A percentile compares a stretch with the other conserved stretches of the same genome.
These are phyloP conservation scores for Neofusicoccum cordaticola DNA, from an alignment of 2,329 filamentous ascomycete genomes.

Conservation along the genomic window DNA sequence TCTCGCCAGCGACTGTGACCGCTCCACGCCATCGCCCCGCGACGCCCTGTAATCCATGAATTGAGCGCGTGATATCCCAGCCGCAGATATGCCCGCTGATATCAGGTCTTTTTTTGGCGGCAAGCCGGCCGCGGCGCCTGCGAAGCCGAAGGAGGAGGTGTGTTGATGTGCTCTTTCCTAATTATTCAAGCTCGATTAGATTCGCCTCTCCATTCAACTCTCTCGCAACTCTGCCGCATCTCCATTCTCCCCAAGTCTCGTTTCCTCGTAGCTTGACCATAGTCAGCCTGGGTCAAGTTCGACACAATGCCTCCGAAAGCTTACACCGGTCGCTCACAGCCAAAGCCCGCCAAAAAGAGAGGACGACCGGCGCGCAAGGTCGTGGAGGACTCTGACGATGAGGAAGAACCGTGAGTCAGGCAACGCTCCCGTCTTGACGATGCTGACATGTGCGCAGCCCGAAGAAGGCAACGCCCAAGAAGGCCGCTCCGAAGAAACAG, in stretches of 20 bases:
- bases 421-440: background rate
- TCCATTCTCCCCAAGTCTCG: background rate
- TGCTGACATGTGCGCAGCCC: constrained; percentile 31
- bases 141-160: constrained; percentile 42
- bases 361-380: constrained; percentile 27
- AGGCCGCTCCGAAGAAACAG: constrained; percentile 57
- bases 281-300: background rate
- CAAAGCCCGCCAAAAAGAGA: constrained; percentile 43
- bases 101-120: constrained; percentile 89
- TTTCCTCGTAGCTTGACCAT: background rate
- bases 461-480: constrained; percentile 52
- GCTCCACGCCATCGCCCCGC: background rate
- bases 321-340: constrained; percentile 20
- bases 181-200: background rate
- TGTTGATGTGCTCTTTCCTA: constrained; percentile 17
- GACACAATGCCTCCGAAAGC: background rate
- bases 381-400: constrained; percentile 72
- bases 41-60: background rate
- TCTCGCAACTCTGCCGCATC: background rate
- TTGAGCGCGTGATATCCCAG: background rate
- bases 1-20: background rate
- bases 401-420: constrained; percentile 53
- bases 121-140: constrained; percentile 56
- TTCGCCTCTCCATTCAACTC: background rate
- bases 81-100: constrained; percentile 67